These are phyloP conservation scores for Hansenula anomala DNA, from an alignment of 1,139 yeast species.

Conservation along the genomic window DNA sequence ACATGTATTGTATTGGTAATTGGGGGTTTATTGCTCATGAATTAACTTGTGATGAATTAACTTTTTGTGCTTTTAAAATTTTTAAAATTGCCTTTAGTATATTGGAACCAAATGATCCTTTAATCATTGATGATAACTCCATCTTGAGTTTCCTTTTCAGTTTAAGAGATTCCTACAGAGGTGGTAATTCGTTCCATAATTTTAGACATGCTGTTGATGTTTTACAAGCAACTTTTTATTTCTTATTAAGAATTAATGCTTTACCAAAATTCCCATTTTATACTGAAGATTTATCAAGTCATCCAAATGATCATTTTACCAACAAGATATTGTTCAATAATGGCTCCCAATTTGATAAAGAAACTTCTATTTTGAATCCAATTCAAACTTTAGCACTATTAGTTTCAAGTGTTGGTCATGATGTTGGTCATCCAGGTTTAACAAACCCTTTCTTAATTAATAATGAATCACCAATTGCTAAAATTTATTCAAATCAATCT, in stretches of 20 bases:
- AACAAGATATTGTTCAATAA: background rate
- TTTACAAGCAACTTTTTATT: slow-evolving; percentile 79
- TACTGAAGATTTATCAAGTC: slow-evolving; percentile 10
- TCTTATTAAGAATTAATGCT: slow-evolving; percentile 44
- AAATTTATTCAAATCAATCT: slow-evolving; percentile 57
- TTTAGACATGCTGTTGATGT: slow-evolving; percentile 96
- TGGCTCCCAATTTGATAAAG: slow-evolving; percentile 4
- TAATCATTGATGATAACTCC: slow-evolving; percentile 35
- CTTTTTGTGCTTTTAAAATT: slow-evolving; percentile 56
- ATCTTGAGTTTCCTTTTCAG: slow-evolving; percentile 55
- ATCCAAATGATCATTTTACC: slow-evolving; percentile 11
- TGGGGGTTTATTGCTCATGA: slow-evolving; percentile 70
- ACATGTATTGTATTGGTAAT: slow-evolving; percentile 25
- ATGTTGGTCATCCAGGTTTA: slow-evolving; percentile 94
- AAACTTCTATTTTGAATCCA: slow-evolving; percentile 31
- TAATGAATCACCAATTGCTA: slow-evolving; percentile 62
- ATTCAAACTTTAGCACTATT: slow-evolving; percentile 55
- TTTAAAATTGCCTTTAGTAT: slow-evolving; percentile 42
- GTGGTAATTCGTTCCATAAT: slow-evolving; percentile 88
- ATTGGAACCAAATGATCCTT: slow-evolving; percentile 22
- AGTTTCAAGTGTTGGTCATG: slow-evolving; percentile 90
- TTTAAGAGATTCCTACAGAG: slow-evolving; percentile 72
- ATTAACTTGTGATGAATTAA: slow-evolving; percentile 61
- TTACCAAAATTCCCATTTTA: slow-evolving; percentile 18
- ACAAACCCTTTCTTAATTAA: slow-evolving; percentile 70